These are phyloP conservation scores for Colletotrichum sp. DNA, from an alignment of 2,329 filamentous ascomycete species.

Conservation along the genomic window DNA sequence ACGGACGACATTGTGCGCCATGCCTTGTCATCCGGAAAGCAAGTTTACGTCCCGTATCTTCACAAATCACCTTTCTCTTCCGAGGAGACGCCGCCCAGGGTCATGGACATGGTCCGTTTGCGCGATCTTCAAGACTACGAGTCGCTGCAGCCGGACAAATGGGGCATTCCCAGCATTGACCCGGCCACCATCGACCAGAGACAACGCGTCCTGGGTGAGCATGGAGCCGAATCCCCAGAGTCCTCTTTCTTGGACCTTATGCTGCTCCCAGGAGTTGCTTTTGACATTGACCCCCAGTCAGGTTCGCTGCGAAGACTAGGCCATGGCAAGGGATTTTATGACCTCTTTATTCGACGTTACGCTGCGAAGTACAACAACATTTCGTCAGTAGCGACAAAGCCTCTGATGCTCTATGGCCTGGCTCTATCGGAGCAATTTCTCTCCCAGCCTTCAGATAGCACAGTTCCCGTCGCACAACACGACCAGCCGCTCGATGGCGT, in stretches of 20 bases:
- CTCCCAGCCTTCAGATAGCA: slow-evolving; percentile 55
- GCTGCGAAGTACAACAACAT: slow-evolving; percentile 40
- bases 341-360: slow-evolving; percentile 86
- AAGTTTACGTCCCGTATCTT: slow-evolving; percentile 91
- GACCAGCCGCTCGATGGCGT: slow-evolving; percentile 84
- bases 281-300: slow-evolving; percentile 66
- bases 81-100: slow-evolving; percentile 59
- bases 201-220: slow-evolving; percentile 75
- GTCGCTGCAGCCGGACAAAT: slow-evolving; percentile 76
- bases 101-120: slow-evolving; percentile 96
- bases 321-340: slow-evolving; percentile 97
- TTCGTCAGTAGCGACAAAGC: slow-evolving; percentile 29
- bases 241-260: slow-evolving; percentile 73
- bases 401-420: slow-evolving; percentile 71
- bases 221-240: slow-evolving; percentile 46
- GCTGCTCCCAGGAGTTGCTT: slow-evolving; percentile 90
- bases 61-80: slow-evolving; percentile 61
- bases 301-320: slow-evolving; percentile 76
- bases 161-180: slow-evolving; percentile 92
- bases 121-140: slow-evolving; percentile 78
- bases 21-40: slow-evolving; percentile 78
- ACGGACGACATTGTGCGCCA: slow-evolving; percentile 83
- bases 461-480: slow-evolving; percentile 75
- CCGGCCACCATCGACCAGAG: slow-evolving; percentile 67
- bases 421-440: slow-evolving; percentile 88